Percentiles rank a stretch among this genome's conserved stretches.
Conservation (phyloP, 23 red algal species). For the Gracilaria gracilis region DNA sequence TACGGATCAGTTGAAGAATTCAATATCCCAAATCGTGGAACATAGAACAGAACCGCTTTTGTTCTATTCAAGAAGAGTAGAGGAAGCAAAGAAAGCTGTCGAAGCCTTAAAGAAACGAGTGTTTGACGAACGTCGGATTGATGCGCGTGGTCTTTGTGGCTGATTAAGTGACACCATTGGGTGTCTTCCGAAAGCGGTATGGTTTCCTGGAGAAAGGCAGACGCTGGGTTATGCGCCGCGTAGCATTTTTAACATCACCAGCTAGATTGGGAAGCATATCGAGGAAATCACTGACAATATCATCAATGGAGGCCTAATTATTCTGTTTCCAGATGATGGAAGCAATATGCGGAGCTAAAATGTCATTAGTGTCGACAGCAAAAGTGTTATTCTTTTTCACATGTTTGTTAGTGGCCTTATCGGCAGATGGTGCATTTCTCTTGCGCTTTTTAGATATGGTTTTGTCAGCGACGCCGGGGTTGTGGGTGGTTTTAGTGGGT, state of each 20-base stretch:
- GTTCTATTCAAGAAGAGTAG: slow-evolving; percentile 31
- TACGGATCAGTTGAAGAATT: slow-evolving; percentile 62
- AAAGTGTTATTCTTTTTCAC: neutral
- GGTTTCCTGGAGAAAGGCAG: slow-evolving; percentile 12
- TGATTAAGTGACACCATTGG: no score
- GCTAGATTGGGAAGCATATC: neutral
- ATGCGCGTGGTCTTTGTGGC: no score
- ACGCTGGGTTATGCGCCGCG: slow-evolving; percentile 3
- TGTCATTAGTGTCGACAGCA: neutral
- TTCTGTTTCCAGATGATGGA: slow-evolving; percentile 22
- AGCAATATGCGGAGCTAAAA: slow-evolving; percentile 21
- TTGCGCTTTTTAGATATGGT: no score
- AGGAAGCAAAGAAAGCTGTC: slow-evolving; percentile 50
- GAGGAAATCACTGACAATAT: slow-evolving; percentile 7
- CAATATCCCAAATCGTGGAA: slow-evolving; percentile 39
- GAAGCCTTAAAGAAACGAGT: slow-evolving; percentile 29
- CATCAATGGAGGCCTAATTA: slow-evolving; percentile 1
- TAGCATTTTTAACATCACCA: neutral
- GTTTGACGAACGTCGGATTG: no score
- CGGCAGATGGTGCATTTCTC: no score
- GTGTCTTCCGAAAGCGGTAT: no score
- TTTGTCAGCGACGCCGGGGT: no score
- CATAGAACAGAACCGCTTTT: slow-evolving; percentile 36
- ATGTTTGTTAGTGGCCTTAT: neutral
- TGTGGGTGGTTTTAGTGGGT: slow-evolving; percentile 17